phyloP scores from a whole-genome alignment of 257 asterid species.

The Gardenia jasminoides region DNA sequence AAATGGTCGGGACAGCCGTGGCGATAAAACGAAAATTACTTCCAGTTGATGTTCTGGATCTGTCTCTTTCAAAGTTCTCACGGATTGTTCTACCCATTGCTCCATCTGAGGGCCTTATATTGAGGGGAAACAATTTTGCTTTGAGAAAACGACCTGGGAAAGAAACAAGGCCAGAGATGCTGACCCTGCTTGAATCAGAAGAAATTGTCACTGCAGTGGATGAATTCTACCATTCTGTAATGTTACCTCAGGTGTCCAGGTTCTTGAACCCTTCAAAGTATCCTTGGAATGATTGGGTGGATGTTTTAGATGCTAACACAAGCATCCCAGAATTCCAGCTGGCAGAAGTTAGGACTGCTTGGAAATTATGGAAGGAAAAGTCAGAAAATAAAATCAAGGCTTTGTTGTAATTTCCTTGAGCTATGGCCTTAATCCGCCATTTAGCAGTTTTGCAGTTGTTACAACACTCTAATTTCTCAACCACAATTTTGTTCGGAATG shows the following conservation, averaged over 20 bases:
- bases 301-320: constrained; percentile 60
- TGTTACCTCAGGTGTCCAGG: constrained; percentile 64
- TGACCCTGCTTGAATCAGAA: constrained; percentile 71
- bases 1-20: constrained; percentile 90
- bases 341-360: constrained; percentile 62
- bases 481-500: not conserved
- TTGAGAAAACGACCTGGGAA: constrained; percentile 72
- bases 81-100: constrained; percentile 83
- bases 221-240: constrained; percentile 53
- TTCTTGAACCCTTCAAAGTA: constrained; percentile 58
- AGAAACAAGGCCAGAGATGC: constrained; percentile 73
- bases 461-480: not conserved
- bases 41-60: constrained; percentile 59
- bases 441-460: not conserved
- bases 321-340: constrained; percentile 67
- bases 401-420: constrained; percentile 26
- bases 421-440: constrained; percentile 13
- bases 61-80: constrained; percentile 77
- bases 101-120: constrained; percentile 82
- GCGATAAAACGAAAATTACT: constrained; percentile 76
- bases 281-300: constrained; percentile 90
- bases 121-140: constrained; percentile 69
- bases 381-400: constrained; percentile 31
- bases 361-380: constrained; percentile 60
- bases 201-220: constrained; percentile 62